Conservation (phyloP, 768 basidiomycete species). For the Pleurotus salmoneostramineus region DNA sequence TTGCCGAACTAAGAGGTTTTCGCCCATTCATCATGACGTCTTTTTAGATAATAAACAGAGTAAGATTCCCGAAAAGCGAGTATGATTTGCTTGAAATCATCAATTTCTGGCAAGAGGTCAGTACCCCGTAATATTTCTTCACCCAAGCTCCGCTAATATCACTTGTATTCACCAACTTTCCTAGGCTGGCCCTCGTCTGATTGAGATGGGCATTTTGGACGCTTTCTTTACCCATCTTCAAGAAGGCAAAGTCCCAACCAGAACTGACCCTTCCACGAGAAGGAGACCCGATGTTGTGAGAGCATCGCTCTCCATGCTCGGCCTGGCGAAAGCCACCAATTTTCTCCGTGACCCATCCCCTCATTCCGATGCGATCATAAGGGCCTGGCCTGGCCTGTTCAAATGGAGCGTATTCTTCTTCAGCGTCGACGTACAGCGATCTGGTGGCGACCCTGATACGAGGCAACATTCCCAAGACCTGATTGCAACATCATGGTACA, state of each 20-base stretch:
- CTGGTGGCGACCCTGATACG: constrained; percentile 10
- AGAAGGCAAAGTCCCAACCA: constrained; percentile 13
- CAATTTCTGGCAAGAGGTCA: neutral
- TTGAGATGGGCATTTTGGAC: constrained; percentile 19
- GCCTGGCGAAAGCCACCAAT: constrained; percentile 24
- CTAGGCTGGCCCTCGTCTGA: constrained; percentile 9
- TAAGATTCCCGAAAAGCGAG: neutral
- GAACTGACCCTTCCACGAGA: constrained; percentile 7
- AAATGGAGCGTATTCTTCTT: constrained; percentile 32
- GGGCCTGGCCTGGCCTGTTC: constrained; percentile 31
- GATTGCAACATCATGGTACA: constrained; percentile 23
- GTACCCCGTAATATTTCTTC: neutral
- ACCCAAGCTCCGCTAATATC: no score
- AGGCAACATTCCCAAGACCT: constrained; percentile 22
- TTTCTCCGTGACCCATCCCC: constrained; percentile 16
- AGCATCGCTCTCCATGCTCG: constrained; percentile 28
- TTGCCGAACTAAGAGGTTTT: no score
- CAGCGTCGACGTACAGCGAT: constrained; percentile 18
- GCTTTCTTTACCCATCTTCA: constrained; percentile 26
- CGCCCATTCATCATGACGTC: neutral
- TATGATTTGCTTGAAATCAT: neutral
- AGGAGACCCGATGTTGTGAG: constrained; percentile 17
- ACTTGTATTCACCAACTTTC: neutral
- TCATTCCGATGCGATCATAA: constrained; percentile 17
- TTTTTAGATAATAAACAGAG: neutral